phyloP scores from a whole-genome alignment of 75 land plant species.

The Cryptomeria japonica region DNA sequence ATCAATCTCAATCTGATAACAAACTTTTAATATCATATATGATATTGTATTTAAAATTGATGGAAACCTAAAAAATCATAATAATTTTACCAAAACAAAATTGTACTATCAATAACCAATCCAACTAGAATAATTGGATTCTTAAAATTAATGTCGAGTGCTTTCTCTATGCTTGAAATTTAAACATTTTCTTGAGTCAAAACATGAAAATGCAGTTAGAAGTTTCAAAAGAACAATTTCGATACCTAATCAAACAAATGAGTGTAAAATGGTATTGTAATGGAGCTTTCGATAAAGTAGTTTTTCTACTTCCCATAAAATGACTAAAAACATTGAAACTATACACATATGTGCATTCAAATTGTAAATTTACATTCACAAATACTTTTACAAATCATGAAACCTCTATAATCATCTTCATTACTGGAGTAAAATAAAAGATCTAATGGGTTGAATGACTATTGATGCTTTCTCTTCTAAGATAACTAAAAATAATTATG shows the following conservation, averaged over 20 bases:
- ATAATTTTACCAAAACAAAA: slow-evolving; percentile 60
- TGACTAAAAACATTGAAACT: not conserved
- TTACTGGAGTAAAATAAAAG: slow-evolving; percentile 53
- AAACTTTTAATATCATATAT: not conserved
- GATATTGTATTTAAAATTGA: not conserved
- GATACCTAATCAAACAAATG: not conserved
- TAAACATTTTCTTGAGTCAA: slow-evolving; percentile 46
- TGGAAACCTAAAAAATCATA: not conserved
- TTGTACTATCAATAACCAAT: slow-evolving; percentile 63
- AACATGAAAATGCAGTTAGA: not conserved
- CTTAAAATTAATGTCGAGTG: slow-evolving; percentile 70
- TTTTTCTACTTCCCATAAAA: not conserved
- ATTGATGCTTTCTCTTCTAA: slow-evolving; percentile 48
- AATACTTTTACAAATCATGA: not conserved
- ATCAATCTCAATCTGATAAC: not conserved
- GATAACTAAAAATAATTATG: slow-evolving; percentile 35
- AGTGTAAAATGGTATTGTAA: too few relatives aligned
- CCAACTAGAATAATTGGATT: slow-evolving; percentile 75
- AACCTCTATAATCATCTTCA: not conserved
- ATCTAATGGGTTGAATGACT: slow-evolving; percentile 52
- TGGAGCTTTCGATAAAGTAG: too few relatives aligned
- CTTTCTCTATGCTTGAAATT: slow-evolving; percentile 51
- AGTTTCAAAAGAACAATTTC: not conserved
- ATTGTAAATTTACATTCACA: slow-evolving; percentile 1
- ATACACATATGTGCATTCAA: not conserved